These are phyloP conservation scores for Kluyveromyces starmeri DNA, from an alignment of 805 yeast species.

Conservation along the genomic window DNA sequence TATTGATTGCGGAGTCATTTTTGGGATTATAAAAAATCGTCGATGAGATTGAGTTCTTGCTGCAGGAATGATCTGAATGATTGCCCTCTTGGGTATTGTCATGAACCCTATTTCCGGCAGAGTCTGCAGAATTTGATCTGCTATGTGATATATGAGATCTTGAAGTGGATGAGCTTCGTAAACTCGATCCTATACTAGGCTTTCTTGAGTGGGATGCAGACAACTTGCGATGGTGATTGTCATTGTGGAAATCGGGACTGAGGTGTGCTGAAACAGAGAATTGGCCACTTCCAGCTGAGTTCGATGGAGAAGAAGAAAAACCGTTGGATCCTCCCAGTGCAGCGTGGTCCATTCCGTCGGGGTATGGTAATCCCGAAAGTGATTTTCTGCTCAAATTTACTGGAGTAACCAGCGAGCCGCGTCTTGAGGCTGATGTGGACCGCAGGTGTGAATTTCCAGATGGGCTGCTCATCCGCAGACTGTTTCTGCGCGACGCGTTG, in stretches of 20 bases:
- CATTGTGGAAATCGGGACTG: constrained; percentile 8
- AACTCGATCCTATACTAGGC: constrained; percentile 24
- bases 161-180: constrained; percentile 6
- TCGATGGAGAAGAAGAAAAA: constrained; percentile 5
- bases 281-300: constrained; percentile 7
- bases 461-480: neutral
- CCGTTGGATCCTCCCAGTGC: neutral
- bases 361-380: neutral
- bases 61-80: neutral
- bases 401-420: constrained; percentile 3
- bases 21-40: constrained; percentile 5
- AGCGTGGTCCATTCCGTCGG: neutral
- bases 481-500: constrained; percentile 3
- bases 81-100: constrained; percentile 5
- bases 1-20: constrained; percentile 14
- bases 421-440: constrained; percentile 2
- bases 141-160: neutral
- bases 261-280: constrained; percentile 5
- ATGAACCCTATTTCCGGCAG: constrained; percentile 10
- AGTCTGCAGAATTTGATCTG: constrained; percentile 8
- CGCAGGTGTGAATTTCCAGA: neutral
- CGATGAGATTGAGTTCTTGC: constrained; percentile 5
- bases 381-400: constrained; percentile 3
- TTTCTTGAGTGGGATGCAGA: constrained; percentile 24
- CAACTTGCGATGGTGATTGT: constrained; percentile 7